Evolutionary conservation across 176 grass and related monocot genomes (phyloP), one percentile per base, ranked within the genome.

Genomic region (Puya raimondii): DNA sequence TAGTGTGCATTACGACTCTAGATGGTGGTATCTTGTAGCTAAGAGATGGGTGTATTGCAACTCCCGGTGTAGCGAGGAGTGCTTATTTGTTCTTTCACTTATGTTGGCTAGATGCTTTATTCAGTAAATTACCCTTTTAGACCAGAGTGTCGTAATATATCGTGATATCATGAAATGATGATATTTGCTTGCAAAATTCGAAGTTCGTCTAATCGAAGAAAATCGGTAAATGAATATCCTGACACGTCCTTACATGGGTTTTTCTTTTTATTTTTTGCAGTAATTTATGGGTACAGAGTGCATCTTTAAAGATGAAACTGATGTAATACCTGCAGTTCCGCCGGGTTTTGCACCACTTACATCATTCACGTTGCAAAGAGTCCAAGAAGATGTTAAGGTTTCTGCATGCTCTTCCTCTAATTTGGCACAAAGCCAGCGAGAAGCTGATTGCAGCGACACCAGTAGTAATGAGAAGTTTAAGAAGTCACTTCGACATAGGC

Each of bases 401-500:
- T 10, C 49, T 71, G 51, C 66, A 59, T 33, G 21, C 47, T 42
- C 54, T 65, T 80, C 33, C 33, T 42, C 79, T 65, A 80, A 64
- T 65, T 63, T 71, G 68, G 64, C 75, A 56, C 70, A 84, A 70
- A 59, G 42, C n/a, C 18, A 53, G 64, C 65, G 9, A 78, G 67
- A 84, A 51, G 64, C 64, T 0, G 59, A 67, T 53, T 84, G 81
- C 27, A 73, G 79, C 49, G 79, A 69, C 54, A 73, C 81, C 4
- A 33, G 29, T 57, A 74, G n/a, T 69, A 80, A 75, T 23, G 15
- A 85, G 47, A 85, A 73, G 63, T 78, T 64, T 51, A 81, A 82
- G 68, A 90, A 87, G 23, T 92, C 86, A 20, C 76, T 91, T 49
- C 84, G 84, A 27, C 82, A 90, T 59, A 85, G 82, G 71, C 86